A percentile compares a stretch with the other conserved stretches of the same genome.
Evolutionary conservation across 345 rosid species (phyloP).

Genomic region (Populus pruinosa): DNA sequence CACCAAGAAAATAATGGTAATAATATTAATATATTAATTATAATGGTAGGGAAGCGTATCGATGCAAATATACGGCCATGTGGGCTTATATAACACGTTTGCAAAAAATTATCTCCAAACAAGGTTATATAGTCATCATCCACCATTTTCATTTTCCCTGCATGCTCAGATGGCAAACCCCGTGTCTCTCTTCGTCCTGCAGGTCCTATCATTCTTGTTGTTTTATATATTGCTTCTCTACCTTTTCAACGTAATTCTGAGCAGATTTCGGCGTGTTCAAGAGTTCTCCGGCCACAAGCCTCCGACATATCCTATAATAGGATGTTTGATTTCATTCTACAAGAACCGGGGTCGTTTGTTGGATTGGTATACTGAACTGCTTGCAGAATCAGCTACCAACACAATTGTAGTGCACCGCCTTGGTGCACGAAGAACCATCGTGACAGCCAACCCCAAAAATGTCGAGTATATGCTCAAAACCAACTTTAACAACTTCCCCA

Average conservation of each 20-base stretch:
- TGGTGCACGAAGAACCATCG: constrained; percentile 58
- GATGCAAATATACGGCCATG: too few relatives aligned
- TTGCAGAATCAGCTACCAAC: constrained; percentile 46
- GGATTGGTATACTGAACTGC: constrained; percentile 79
- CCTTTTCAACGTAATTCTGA: constrained; percentile 12
- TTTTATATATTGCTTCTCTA: constrained; percentile 17
- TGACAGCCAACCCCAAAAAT: constrained; percentile 71
- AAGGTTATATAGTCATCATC: background rate
- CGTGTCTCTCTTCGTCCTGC: constrained; percentile 15
- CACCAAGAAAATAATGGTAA: too few relatives aligned
- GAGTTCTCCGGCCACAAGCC: constrained; percentile 30
- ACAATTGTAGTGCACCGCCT: constrained; percentile 60
- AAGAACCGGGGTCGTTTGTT: constrained; percentile 56
- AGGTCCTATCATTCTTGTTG: constrained; percentile 10
- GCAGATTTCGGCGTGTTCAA: constrained; percentile 15
- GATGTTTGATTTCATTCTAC: constrained; percentile 69
- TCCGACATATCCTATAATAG: constrained; percentile 56
- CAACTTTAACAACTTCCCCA: constrained; percentile 81
- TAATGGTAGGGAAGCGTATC: too few relatives aligned
- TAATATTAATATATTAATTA: too few relatives aligned
- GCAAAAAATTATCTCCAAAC: background rate
- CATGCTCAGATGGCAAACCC: constrained; percentile 21
- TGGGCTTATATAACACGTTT: background rate
- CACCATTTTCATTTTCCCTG: background rate
- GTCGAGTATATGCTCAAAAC: constrained; percentile 77